Evolutionary conservation across 2,329 filamentous ascomycete genomes (phyloP).

Genomic region (Pezicula carpinea): DNA sequence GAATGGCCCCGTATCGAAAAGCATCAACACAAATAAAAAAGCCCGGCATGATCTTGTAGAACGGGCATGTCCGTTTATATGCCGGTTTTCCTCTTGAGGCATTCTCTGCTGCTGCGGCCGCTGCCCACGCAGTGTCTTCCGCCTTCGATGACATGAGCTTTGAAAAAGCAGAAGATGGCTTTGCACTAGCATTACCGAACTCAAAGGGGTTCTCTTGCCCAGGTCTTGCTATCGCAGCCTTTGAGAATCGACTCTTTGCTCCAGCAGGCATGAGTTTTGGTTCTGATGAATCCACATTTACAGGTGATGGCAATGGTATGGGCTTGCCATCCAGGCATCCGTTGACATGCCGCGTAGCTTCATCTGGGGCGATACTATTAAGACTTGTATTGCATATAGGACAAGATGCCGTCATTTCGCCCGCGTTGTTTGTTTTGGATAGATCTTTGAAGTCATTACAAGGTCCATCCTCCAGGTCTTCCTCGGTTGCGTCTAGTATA

Average conservation of each 20-base stretch:
- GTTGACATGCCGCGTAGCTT: conserved; percentile 84
- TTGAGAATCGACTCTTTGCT: conserved; percentile 47
- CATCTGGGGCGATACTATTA: conserved; percentile 53
- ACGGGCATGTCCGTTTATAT: conserved; percentile 87
- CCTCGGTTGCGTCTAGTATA: conserved; percentile 55
- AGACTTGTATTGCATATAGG: conserved; percentile 73
- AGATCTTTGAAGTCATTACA: conserved; percentile 16
- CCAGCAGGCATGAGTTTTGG: conserved; percentile 20
- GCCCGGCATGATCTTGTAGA: conserved; percentile 96
- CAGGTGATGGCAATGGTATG: conserved; percentile 44
- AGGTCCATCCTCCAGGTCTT: conserved; percentile 28
- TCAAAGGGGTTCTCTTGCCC: conserved; percentile 77
- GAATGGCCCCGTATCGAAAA: conserved; percentile 88
- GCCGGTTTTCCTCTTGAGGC: conserved; percentile 79
- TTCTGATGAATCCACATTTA: conserved; percentile 16
- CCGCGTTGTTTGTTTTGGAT: conserved; percentile 4
- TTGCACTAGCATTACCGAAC: conserved; percentile 35
- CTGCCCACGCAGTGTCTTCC: conserved; percentile 86
- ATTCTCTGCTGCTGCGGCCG: conserved; percentile 74
- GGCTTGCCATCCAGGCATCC: conserved; percentile 83
- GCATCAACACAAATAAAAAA: conserved; percentile 93
- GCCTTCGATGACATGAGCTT: conserved; percentile 90
- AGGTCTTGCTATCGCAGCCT: conserved; percentile 65
- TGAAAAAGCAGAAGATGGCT: conserved; percentile 71
- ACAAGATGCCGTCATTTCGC: conserved; percentile 42